Evolutionary conservation across 257 asterid species (phyloP).

Genomic region (Petunia secreta): DNA sequence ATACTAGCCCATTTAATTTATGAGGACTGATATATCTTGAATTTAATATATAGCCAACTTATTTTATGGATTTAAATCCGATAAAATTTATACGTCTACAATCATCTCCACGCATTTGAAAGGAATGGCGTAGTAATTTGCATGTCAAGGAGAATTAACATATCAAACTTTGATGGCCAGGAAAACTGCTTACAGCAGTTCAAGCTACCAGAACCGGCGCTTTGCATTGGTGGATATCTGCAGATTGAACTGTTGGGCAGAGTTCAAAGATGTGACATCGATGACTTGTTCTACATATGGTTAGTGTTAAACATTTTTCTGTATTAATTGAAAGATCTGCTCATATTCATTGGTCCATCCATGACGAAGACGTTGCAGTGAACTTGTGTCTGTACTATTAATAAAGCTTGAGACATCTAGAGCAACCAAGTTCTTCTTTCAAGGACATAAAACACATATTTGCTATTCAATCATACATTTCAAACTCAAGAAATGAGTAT

Average conservation of each 20-base stretch:
- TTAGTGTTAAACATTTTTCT: conserved; percentile 30
- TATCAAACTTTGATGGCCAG: conserved; percentile 38
- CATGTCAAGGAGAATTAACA: neutral
- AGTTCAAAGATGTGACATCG: conserved; percentile 65
- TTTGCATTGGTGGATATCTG: conserved; percentile 73
- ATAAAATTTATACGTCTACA: too few relatives aligned
- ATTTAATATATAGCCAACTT: too few relatives aligned
- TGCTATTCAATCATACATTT: conserved; percentile 5
- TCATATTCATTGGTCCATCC: neutral
- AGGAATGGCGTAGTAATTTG: neutral
- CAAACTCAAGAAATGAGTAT: neutral
- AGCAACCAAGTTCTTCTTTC: conserved; percentile 5
- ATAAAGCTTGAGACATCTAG: neutral
- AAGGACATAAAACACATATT: neutral
- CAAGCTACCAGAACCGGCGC: conserved; percentile 71
- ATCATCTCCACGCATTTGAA: neutral
- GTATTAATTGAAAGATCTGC: neutral
- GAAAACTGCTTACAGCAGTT: conserved; percentile 73
- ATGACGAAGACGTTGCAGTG: neutral
- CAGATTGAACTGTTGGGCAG: conserved; percentile 72
- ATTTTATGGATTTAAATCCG: too few relatives aligned
- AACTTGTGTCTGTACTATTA: neutral
- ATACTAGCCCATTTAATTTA: too few relatives aligned
- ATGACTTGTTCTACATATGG: conserved; percentile 72
- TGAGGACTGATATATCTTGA: too few relatives aligned